A percentile compares a stretch with the other conserved stretches of the same genome.
phyloP scores from a whole-genome alignment of 108 stramenopile genomes.

The Fragilaria radians region DNA sequence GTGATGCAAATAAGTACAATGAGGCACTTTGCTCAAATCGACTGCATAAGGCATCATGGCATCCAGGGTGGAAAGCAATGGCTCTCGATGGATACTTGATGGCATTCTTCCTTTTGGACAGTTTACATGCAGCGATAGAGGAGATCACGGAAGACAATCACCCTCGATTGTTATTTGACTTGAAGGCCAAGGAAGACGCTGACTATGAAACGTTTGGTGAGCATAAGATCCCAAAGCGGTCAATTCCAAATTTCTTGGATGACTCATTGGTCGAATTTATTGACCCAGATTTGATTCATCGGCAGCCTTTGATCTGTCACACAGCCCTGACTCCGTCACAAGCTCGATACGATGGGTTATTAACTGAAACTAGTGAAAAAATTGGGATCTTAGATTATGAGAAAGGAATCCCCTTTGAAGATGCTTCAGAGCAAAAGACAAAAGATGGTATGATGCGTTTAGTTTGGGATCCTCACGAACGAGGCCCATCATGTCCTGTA shows the following conservation, averaged over 20 bases:
- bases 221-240: constrained; percentile 12
- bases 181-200: background rate
- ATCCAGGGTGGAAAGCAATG: constrained; percentile 45
- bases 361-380: constrained; percentile 14
- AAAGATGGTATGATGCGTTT: background rate
- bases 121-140: constrained; percentile 2
- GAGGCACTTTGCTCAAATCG: constrained; percentile 9
- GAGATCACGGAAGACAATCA: background rate
- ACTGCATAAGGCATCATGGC: constrained; percentile 25
- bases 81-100: constrained; percentile 31
- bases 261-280: background rate
- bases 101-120: constrained; percentile 18
- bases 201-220: constrained; percentile 10
- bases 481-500: constrained; percentile 3
- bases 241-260: background rate
- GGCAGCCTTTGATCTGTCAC: constrained; percentile 30
- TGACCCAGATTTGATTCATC: constrained; percentile 7
- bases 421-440: background rate
- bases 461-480: background rate
- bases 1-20: constrained; percentile 11
- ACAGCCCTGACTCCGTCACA: constrained; percentile 35
- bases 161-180: background rate
- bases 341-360: constrained; percentile 28
- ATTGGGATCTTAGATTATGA: constrained; percentile 3
- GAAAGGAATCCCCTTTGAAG: constrained; percentile 7